phyloP scores from a whole-genome alignment of 2,329 filamentous ascomycete genomes.

The Venturia asperata region DNA sequence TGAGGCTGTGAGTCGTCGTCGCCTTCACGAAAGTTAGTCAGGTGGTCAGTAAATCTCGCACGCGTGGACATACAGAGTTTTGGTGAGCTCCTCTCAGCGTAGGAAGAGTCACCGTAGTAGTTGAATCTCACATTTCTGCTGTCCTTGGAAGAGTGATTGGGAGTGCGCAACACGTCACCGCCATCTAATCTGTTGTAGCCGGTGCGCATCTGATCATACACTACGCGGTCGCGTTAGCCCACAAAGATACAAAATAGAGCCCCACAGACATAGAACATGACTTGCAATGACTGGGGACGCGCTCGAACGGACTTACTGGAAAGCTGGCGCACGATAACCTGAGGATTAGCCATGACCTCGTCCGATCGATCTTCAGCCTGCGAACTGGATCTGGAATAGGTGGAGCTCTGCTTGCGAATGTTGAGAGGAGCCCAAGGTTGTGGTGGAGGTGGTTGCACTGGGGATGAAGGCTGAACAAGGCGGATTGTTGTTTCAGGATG shows the following conservation, averaged over 20 bases:
- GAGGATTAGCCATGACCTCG: neutral
- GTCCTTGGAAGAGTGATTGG: constrained; percentile 7
- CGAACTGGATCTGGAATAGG: constrained; percentile 26
- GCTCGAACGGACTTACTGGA: neutral
- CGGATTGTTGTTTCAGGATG: constrained; percentile 44
- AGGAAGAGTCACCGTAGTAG: neutral
- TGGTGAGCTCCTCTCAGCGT: neutral
- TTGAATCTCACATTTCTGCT: constrained; percentile 1
- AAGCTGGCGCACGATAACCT: neutral
- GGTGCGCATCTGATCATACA: neutral
- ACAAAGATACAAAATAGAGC: neutral
- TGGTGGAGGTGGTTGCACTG: constrained; percentile 26
- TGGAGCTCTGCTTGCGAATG: constrained; percentile 45
- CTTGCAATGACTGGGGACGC: neutral
- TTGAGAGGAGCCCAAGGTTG: constrained; percentile 47
- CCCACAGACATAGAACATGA: neutral
- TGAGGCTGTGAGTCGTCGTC: neutral
- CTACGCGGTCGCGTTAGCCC: neutral
- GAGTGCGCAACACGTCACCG: neutral
- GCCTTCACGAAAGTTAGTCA: neutral
- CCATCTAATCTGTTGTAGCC: neutral
- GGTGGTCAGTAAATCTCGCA: neutral
- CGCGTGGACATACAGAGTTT: neutral
- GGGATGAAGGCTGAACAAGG: constrained; percentile 39
- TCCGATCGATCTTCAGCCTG: constrained; percentile 2